Evolutionary conservation across 179 eudicot species (phyloP), one percentile per base, ranked within the genome.

Genomic region (Monotropa hypopitys): DNA sequence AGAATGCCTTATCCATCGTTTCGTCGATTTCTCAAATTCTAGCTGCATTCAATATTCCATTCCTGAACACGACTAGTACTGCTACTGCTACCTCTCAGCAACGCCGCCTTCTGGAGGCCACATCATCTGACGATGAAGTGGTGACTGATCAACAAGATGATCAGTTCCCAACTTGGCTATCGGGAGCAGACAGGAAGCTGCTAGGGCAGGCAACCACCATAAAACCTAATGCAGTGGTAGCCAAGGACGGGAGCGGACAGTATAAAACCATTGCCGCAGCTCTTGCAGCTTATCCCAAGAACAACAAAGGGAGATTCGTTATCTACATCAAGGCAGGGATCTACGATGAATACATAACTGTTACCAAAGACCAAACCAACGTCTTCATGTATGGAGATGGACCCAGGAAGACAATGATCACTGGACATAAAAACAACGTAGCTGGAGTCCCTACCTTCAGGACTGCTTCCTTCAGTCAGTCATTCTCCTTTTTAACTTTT

Each of bases 321-420:
- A 89, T 92, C 42, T 88, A 92, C 67, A 89, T 92, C 0, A 91
- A 91, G 80, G 89, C 90, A 0, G 97, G 97, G 6, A 49, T 86
- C 15, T 91, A 92, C 21, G 69, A 85, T 15, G 97, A 92, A 65
- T 80, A 87, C 1, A 75, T 92, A 1, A 81, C 79, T 0, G 67
- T 92, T 13, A 78, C 75, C 0, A 81, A 87, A 76, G 78, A 84
- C 20, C 79, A 81, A 38, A 72, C 77, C 18, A 89, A 92, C 20
- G 70, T 92, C 2, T 86, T 83, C 76, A 91, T 92, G 92, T 92
- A 87, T 76, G 97, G 97, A 46, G 97, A 92, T 81, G 97, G 97
- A 56, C 88, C 92, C 1, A 80, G 85, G 7, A 84, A 51, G 72
- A 88, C 97, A 15, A 81, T 91, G 49, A 79, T 91, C 33, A 86